phyloP scores from a whole-genome alignment of 2,329 filamentous ascomycete species.

The Fusarium equiseti region DNA sequence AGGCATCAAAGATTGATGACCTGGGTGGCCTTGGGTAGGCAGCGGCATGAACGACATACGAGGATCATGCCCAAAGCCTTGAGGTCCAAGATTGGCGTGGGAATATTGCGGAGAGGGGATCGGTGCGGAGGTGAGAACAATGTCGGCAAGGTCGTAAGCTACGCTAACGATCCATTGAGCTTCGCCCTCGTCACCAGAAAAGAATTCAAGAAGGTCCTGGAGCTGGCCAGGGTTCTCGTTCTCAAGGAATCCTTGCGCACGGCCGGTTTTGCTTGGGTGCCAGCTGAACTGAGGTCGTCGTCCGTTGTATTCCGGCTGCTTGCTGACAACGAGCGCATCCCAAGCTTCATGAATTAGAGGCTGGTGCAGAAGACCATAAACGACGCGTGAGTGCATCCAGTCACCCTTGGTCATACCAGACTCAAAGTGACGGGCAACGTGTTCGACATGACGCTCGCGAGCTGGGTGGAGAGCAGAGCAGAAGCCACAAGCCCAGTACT shows the following conservation, averaged over 20 bases:
- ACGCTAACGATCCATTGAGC: constrained; percentile 68
- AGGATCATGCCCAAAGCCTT: constrained; percentile 47
- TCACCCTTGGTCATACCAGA: constrained; percentile 71
- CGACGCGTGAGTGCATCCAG: constrained; percentile 77
- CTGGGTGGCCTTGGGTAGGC: constrained; percentile 48
- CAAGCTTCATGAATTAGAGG: constrained; percentile 71
- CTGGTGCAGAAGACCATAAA: constrained; percentile 76
- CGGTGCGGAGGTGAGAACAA: constrained; percentile 55
- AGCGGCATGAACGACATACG: constrained; percentile 51
- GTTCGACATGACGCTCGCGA: constrained; percentile 75
- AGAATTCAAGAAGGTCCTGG: constrained; percentile 74
- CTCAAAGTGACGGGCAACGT: constrained; percentile 76
- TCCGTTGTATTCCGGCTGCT: constrained; percentile 66
- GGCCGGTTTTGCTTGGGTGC: constrained; percentile 67
- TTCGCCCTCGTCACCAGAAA: constrained; percentile 68
- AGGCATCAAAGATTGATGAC: constrained; percentile 49
- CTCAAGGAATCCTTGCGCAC: constrained; percentile 69
- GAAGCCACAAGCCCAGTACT: constrained; percentile 77
- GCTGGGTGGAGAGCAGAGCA: constrained; percentile 72
- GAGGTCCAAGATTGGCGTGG: constrained; percentile 45
- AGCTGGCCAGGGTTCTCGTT: constrained; percentile 73
- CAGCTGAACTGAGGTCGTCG: constrained; percentile 72
- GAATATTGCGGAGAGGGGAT: constrained; percentile 51
- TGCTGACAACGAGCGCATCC: constrained; percentile 66
- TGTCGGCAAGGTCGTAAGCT: constrained; percentile 68